Evolutionary conservation across 169 alveolate genomes (phyloP), one percentile per base, ranked within the genome.

Genomic region (Cryptosporidium canis): DNA sequence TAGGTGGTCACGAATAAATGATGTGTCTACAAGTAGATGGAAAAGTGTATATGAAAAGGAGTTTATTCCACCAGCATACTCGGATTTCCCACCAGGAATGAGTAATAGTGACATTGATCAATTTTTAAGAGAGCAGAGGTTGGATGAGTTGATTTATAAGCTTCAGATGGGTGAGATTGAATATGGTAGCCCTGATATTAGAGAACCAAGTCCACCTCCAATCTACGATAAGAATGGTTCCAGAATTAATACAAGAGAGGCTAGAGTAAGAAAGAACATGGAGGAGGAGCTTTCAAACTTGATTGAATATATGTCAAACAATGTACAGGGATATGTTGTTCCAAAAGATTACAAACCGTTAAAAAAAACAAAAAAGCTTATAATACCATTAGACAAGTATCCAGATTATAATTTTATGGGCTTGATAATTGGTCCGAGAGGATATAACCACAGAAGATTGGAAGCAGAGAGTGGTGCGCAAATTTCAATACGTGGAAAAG

Each of bases 371-470:
- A 83, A 96, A 47, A 91, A 93, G 64, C 94, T 96, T 35, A 93
- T 93, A 71, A 95, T 95, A 27, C 98, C 98, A 21, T 90, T 94
- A 51, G 96, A 94, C 67, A 94, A 94, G 92, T 96, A 95, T 82
- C 98, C 98, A 3, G 97, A 96, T 65, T 94, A 95, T 90, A 96
- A 96, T 91, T 97, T 96, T 92, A 96, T 97, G 96, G 98, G 98
- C 1, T 92, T 97, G 70, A 95, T 97, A 72, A 95, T 97, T 55
- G 99, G 99, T 2, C 98, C 98, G 7, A 91, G 98, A 61, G 99
- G 99, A 16, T 95, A 97, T 83, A 96, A 97, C 83, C 99, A 97
- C 94, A 94, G 95, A 39, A 82, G 98, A 21, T 91, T 95, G 48
- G 97, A 95, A 90, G 96, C 96, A 29, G 97, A 95, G 68, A 94